These are phyloP conservation scores for Edaphochlamys debaryana DNA, from an alignment of 139 green algal species.

Conservation along the genomic window DNA sequence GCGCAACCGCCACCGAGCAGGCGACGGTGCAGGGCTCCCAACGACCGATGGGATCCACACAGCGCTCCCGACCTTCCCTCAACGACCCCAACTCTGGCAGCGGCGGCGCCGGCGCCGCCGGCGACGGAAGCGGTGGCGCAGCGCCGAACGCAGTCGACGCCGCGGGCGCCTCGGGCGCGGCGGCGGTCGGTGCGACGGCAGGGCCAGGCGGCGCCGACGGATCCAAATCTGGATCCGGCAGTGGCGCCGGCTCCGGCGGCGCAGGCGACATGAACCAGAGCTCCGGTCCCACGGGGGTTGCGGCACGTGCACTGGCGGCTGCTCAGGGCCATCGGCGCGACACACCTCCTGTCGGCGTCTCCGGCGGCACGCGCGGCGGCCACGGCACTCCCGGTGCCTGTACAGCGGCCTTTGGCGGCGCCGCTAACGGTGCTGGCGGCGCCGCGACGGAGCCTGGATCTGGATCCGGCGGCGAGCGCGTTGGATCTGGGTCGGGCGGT, in stretches of 20 bases:
- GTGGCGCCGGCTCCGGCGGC: not conserved
- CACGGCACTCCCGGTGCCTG: not conserved
- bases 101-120: not conserved
- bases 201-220: no score
- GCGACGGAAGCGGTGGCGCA: not conserved
- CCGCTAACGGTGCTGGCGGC: constrained; percentile 13
- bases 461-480: no score
- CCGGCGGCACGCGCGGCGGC: not conserved
- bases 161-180: no score
- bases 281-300: constrained; percentile 10
- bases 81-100: no score
- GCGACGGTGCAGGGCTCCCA: not conserved
- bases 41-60: not conserved
- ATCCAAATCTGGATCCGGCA: not conserved
- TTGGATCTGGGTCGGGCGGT: no score
- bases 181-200: no score
- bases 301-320: not conserved
- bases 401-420: not conserved
- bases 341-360: constrained; percentile 12
- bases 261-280: not conserved
- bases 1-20: not conserved
- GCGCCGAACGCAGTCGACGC: not conserved
- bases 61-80: no score
- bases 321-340: not conserved
- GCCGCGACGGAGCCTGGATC: no score